A percentile compares a stretch with the other conserved stretches of the same genome.
Conservation (phyloP, 2,329 filamentous ascomycete genomes). For the Penicillium oxalicum region DNA sequence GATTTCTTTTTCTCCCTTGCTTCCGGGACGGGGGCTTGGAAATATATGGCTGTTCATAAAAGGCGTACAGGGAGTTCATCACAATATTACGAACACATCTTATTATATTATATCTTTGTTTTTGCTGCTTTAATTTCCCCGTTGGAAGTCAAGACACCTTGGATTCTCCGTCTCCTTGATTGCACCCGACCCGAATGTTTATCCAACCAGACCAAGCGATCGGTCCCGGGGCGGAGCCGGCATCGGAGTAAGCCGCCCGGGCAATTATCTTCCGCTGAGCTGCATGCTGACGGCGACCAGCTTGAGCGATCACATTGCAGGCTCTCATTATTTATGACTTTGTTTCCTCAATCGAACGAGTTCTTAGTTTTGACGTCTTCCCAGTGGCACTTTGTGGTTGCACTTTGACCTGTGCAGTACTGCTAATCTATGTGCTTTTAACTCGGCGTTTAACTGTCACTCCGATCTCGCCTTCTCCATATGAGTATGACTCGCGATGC, state of each 20-base stretch:
- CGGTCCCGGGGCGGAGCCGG: constrained; percentile 17
- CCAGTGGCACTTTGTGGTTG: background rate
- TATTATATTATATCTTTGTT: background rate
- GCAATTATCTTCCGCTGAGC: constrained; percentile 22
- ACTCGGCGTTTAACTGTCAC: background rate
- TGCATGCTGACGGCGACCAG: constrained; percentile 1
- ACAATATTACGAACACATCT: constrained; percentile 6
- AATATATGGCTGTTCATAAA: constrained; percentile 4
- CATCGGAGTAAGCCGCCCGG: constrained; percentile 26
- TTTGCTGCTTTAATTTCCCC: background rate
- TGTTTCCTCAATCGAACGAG: constrained; percentile 8
- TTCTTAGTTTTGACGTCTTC: background rate
- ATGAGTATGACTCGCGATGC: constrained; percentile 28
- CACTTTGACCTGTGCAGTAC: background rate
- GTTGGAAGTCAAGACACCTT: too few relatives aligned
- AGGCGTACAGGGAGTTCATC: constrained; percentile 16
- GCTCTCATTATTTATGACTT: constrained; percentile 13
- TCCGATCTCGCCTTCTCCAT: constrained; percentile 1
- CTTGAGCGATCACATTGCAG: background rate
- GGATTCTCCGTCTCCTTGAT: background rate
- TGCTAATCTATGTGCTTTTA: constrained; percentile 1
- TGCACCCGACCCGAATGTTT: constrained; percentile 2
- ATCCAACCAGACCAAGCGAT: constrained; percentile 4
- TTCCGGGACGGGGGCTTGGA: background rate
- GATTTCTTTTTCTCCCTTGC: background rate